Base-by-base conservation (phyloP, 305 asterid genomes). In the Vinca major region DNA sequence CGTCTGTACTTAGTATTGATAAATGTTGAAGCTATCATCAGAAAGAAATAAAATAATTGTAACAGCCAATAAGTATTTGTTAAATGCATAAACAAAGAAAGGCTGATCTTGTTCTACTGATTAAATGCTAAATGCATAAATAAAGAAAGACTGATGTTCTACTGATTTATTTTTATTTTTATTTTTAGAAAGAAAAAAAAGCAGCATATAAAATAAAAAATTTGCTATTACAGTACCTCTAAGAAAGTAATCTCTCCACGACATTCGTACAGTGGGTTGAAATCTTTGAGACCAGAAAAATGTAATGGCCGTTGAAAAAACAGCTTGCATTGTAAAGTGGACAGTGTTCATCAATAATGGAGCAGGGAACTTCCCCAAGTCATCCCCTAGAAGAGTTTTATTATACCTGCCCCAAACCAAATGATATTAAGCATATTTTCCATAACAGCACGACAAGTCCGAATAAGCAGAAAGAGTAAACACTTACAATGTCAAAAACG, bases 291-390 rank as follows among this genome's bases (percentile, higher is more conserved):
- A 86, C 96, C 97, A 92, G 81, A 86, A 87, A 91, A 93, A 92
- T 17, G 97, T 90, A 72, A 92, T 88, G 74, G 74, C 89, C 78
- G 80, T 92, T 48, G 98, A 87, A 76, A 92, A 78, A 77, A 79
- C 75, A 75, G 97, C 98, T 90, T 92, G 98, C 98, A 92, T 92
- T 69, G 87, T 55, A 76, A 92, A 92, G 69, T 92, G 98, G 65
- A 92, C 75, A 4, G 97, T 87, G 76, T 92, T 92, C 98, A 92
- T 90, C 86, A 90, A 78, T 60, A 92, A 76, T 37, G 98, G 98
- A 62, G 97, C 98, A 41, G 98, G 98, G 81, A 90, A 92, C 72
- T 80, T 90, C 67, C 98, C 96, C 86, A 92, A 73, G 76, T 92
- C 77, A 82, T 90, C 98, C 69, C 98, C 98, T 70, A 92, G 77